These are phyloP conservation scores for Saururus chinensis DNA, from an alignment of 164 flowering plant genomes.

Conservation along the genomic window DNA sequence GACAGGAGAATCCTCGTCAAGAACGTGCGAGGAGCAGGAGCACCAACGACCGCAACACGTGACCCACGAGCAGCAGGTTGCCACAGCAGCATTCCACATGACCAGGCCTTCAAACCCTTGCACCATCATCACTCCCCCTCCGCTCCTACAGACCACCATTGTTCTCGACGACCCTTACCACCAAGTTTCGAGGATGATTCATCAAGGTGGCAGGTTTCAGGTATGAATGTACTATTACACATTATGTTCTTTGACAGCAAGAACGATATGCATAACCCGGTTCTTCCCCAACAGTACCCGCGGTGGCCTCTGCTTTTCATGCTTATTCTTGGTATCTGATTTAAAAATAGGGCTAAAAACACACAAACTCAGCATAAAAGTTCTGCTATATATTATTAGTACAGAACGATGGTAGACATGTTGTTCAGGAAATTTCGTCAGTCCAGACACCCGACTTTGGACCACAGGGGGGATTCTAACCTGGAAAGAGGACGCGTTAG, in stretches of 20 bases:
- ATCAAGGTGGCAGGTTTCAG: slow-evolving; percentile 62
- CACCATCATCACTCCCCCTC: slow-evolving; percentile 64
- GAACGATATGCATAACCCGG: no score
- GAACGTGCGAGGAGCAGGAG: slow-evolving; percentile 31
- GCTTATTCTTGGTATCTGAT: background rate
- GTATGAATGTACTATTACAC: slow-evolving; percentile 18
- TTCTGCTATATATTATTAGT: no score
- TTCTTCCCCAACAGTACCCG: no score
- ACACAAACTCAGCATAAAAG: no score
- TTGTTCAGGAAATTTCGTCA: no score
- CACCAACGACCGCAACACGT: slow-evolving; percentile 19
- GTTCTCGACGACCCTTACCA: slow-evolving; percentile 58
- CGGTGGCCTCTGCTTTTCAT: no score
- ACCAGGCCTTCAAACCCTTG: slow-evolving; percentile 64
- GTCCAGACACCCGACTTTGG: no score
- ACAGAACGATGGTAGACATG: no score
- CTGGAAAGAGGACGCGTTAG: no score
- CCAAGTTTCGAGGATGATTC: slow-evolving; percentile 51
- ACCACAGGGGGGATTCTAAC: no score
- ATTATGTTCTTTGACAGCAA: background rate
- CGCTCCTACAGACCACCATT: slow-evolving; percentile 49
- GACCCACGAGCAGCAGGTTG: slow-evolving; percentile 18
- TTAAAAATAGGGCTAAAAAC: no score
- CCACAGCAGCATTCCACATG: slow-evolving; percentile 59
- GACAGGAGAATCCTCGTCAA: slow-evolving; percentile 26